Evolutionary conservation across 495 filamentous ascomycete genomes (phyloP).

Genomic region (Hypoxylon lienhwacheense): DNA sequence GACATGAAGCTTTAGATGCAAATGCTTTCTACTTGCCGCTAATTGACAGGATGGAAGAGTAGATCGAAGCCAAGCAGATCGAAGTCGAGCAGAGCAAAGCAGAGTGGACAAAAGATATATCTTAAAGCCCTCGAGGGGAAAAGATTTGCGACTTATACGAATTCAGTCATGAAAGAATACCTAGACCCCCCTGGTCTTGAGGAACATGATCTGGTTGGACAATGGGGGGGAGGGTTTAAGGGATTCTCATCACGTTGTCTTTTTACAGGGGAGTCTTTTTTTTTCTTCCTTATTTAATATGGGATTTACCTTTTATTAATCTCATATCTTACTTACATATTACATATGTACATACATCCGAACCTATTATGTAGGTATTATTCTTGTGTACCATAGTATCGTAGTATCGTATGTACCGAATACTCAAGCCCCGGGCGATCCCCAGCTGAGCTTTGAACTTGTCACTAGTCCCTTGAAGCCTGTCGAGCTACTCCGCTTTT

Average conservation of each 20-base stretch:
- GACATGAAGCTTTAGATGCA: conserved; percentile 8
- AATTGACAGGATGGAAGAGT: conserved; percentile 16
- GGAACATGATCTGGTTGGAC: conserved; percentile 34
- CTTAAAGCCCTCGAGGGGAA: conserved; percentile 19
- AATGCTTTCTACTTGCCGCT: conserved; percentile 23
- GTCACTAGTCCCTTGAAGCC: too few species aligned
- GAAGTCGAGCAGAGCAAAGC: too few species aligned
- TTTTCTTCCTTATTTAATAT: not conserved
- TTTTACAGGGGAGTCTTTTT: conserved; percentile 18
- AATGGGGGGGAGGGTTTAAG: conserved; percentile 26
- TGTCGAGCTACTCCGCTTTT: conserved; percentile 40
- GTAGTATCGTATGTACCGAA: too few species aligned
- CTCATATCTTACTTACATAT: too few species aligned
- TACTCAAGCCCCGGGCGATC: conserved; percentile 33
- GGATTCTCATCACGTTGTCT: conserved; percentile 29
- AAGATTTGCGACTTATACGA: conserved; percentile 35
- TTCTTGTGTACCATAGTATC: too few species aligned
- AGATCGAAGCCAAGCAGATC: not conserved
- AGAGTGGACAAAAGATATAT: too few species aligned
- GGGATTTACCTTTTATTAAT: conserved; percentile 32
- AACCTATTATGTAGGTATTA: too few species aligned
- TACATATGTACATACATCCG: conserved; percentile 31
- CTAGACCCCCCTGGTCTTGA: conserved; percentile 14
- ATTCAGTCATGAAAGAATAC: conserved; percentile 31
- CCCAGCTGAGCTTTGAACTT: conserved; percentile 21